Evolutionary conservation across 768 basidiomycete genomes (phyloP).

Genomic region (Phlebiopsis gigantea): DNA sequence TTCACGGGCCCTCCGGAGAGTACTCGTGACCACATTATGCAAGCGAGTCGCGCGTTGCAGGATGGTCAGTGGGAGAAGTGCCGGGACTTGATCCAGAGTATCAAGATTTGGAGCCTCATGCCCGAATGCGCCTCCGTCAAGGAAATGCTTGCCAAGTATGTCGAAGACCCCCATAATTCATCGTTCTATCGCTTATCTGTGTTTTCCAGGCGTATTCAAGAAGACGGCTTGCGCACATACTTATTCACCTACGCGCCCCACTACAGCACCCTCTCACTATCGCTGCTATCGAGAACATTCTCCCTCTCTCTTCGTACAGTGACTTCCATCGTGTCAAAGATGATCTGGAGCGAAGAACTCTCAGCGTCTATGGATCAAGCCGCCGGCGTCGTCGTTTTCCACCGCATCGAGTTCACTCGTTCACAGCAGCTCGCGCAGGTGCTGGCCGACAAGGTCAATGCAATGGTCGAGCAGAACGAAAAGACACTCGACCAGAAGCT

Average conservation of each 20-base stretch:
- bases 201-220: slow-evolving; percentile 81
- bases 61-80: slow-evolving; percentile 97
- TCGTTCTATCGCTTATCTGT: not conserved
- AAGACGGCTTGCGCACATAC: slow-evolving; percentile 94
- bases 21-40: slow-evolving; percentile 98
- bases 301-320: slow-evolving; percentile 75
- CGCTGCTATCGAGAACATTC: slow-evolving; percentile 84
- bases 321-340: slow-evolving; percentile 90
- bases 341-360: slow-evolving; percentile 98
- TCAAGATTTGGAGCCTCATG: slow-evolving; percentile 98
- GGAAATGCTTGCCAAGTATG: slow-evolving; percentile 91
- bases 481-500: slow-evolving; percentile 83
- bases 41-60: slow-evolving; percentile 94
- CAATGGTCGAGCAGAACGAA: slow-evolving; percentile 89
- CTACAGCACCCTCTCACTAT: slow-evolving; percentile 87
- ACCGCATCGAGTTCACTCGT: slow-evolving; percentile 83
- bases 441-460: slow-evolving; percentile 81
- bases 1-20: slow-evolving; percentile 99
- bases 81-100: slow-evolving; percentile 86
- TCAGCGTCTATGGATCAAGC: slow-evolving; percentile 91
- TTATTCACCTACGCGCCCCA: slow-evolving; percentile 96
- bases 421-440: slow-evolving; percentile 86
- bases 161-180: slow-evolving; percentile 1
- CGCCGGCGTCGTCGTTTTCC: slow-evolving; percentile 86
- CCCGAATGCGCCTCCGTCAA: slow-evolving; percentile 84